Percentiles rank a stretch among this genome's conserved stretches.
phyloP scores from a whole-genome alignment of 176 grass and related monocot species.

The Aegilops sharonensis region DNA sequence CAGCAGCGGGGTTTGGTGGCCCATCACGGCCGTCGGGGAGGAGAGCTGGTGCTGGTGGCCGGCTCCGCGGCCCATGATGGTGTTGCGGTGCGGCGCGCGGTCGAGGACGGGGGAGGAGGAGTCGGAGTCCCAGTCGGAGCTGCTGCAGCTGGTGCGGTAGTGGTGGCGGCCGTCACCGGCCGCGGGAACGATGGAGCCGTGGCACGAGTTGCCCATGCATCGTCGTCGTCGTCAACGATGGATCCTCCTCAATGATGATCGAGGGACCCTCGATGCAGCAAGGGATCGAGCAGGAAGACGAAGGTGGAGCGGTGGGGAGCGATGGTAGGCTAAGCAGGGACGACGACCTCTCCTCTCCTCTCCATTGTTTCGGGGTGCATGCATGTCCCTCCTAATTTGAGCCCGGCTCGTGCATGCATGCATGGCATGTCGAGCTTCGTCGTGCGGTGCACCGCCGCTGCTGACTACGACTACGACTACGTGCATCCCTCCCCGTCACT shows the following conservation, averaged over 20 bases:
- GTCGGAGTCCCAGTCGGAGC: not conserved
- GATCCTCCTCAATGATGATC: not conserved
- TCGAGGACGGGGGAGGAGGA: not conserved
- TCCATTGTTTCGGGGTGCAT: not conserved
- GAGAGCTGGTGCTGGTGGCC: conserved; percentile 31
- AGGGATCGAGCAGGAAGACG: not conserved
- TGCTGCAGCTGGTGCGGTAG: not conserved
- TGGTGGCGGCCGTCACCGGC: not conserved
- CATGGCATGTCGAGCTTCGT: not conserved
- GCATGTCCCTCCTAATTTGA: not conserved
- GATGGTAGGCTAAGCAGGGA: not conserved
- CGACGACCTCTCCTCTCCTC: conserved; percentile 1
- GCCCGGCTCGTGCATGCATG: not conserved
- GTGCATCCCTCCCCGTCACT: too few relatives aligned
- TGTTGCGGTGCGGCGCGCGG: not conserved
- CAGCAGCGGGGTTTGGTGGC: conserved; percentile 48
- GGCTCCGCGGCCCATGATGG: conserved; percentile 6
- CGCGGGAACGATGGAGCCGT: conserved; percentile 20
- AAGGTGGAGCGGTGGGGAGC: not conserved
- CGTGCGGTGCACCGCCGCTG: not conserved
- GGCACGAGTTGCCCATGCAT: conserved; percentile 65
- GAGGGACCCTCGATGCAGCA: too few relatives aligned
- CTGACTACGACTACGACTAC: too few relatives aligned
- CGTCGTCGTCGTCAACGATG: not conserved
- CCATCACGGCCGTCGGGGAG: conserved; percentile 42